phyloP scores from a whole-genome alignment of 352 stramenopile genomes.

The Pythium grandisporangium region DNA sequence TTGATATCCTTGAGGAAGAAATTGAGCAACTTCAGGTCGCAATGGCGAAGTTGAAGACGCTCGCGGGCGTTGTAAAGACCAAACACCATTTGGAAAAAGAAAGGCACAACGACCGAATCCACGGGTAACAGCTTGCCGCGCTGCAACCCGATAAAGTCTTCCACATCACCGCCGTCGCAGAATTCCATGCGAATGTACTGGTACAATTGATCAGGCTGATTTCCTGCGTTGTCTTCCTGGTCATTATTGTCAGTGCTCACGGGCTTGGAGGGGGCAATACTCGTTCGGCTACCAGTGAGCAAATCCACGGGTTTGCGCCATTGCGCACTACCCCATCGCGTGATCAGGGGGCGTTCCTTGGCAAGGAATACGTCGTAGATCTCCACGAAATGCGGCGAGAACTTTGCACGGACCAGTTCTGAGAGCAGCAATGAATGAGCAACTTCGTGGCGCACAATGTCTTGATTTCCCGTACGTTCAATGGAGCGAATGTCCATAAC shows the following conservation, averaged over 20 bases:
- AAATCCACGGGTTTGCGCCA: conserved; percentile 64
- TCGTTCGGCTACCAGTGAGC: conserved; percentile 19
- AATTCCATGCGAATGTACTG: conserved; percentile 99
- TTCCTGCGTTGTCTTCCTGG: conserved; percentile 1
- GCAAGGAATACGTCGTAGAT: conserved; percentile 89
- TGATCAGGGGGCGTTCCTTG: conserved; percentile 38
- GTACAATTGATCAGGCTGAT: conserved; percentile 54
- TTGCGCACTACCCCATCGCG: conserved; percentile 46
- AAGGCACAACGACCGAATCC: conserved; percentile 41
- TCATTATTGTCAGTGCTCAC: conserved; percentile 3
- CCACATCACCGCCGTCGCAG: conserved; percentile 93
- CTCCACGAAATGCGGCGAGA: conserved; percentile 94
- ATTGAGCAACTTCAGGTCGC: conserved; percentile 95
- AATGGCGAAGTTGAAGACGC: conserved; percentile 92
- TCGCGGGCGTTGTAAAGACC: conserved; percentile 88
- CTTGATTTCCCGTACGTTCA: conserved; percentile 79
- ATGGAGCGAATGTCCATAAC: conserved; percentile 92
- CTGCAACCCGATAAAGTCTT: conserved; percentile 90
- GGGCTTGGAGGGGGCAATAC: conserved; percentile 1
- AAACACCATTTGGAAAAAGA: conserved; percentile 98
- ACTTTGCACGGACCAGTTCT: conserved; percentile 68
- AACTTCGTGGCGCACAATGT: conserved; percentile 91
- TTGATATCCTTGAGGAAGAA: conserved; percentile 92
- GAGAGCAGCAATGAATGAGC: conserved; percentile 90
- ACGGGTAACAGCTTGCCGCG: conserved; percentile 57